phyloP scores from a whole-genome alignment of 176 grass and related monocot species.

The Musa acuminata region DNA sequence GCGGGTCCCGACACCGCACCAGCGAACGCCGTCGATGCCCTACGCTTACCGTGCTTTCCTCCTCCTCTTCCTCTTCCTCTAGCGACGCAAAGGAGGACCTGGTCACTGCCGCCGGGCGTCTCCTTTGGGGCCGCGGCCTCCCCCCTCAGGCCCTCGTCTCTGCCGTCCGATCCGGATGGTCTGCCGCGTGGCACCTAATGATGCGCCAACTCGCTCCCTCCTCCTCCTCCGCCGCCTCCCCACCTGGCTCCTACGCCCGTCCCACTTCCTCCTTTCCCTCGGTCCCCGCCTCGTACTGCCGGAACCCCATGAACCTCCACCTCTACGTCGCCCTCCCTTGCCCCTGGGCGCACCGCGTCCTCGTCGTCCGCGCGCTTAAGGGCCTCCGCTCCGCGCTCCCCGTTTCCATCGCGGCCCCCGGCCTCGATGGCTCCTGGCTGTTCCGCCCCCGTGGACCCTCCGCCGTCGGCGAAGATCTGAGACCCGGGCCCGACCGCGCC shows the following conservation, averaged over 20 bases:
- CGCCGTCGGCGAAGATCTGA: background rate
- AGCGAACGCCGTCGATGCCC: background rate
- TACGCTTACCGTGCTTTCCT: conserved; percentile 7
- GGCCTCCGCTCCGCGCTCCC: conserved; percentile 40
- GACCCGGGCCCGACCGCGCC: conserved; percentile 37
- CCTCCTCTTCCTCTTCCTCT: conserved; percentile 6
- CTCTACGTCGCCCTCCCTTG: conserved; percentile 84
- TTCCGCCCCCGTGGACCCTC: conserved; percentile 16
- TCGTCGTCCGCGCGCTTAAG: conserved; percentile 51
- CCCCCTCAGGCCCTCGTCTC: conserved; percentile 45
- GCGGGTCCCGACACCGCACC: conserved; percentile 11
- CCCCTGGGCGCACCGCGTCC: conserved; percentile 81
- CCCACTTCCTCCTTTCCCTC: conserved; percentile 40
- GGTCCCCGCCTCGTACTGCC: conserved; percentile 26
- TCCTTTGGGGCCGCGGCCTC: conserved; percentile 47
- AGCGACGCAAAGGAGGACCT: conserved; percentile 21
- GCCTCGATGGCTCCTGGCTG: conserved; percentile 63
- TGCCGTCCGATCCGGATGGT: conserved; percentile 43
- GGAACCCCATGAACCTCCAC: conserved; percentile 37
- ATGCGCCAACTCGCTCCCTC: conserved; percentile 86
- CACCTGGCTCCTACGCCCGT: conserved; percentile 56
- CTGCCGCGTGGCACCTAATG: conserved; percentile 53
- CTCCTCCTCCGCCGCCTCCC: conserved; percentile 8
- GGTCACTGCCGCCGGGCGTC: conserved; percentile 32
- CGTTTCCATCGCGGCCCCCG: conserved; percentile 55